Conservation (phyloP, 768 basidiomycete species). For the Podaxis sp. region DNA sequence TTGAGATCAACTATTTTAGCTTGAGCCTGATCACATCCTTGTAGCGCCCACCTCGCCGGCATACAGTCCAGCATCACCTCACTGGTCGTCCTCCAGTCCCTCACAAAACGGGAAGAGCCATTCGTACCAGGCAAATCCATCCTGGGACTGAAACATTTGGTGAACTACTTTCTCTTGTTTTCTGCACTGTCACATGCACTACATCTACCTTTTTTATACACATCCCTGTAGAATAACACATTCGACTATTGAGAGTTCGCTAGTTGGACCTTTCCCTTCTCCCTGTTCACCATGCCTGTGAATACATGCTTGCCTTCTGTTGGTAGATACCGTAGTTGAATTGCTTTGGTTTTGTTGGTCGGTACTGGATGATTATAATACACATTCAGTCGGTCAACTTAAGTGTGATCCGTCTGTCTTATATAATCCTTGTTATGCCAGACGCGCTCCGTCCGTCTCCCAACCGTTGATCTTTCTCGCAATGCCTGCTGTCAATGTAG, state of each 20-base stretch:
- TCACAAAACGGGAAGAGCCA: conserved; percentile 52
- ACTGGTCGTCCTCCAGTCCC: conserved; percentile 82
- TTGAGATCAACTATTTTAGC: neutral
- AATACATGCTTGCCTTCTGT: conserved; percentile 13
- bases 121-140: conserved; percentile 48
- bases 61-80: conserved; percentile 84
- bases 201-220: conserved; percentile 15
- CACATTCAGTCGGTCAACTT: neutral
- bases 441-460: neutral
- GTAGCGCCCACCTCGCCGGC: conserved; percentile 81
- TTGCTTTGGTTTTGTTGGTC: conserved; percentile 3
- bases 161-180: conserved; percentile 2
- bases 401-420: conserved; percentile 4
- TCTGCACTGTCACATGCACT: conserved; percentile 2
- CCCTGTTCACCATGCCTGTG: conserved; percentile 6
- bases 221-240: conserved; percentile 16
- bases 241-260: conserved; percentile 12
- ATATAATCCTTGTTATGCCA: neutral
- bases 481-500: conserved; percentile 31
- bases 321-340: conserved; percentile 13
- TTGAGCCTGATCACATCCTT: conserved; percentile 17
- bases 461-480: neutral
- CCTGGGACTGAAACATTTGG: conserved; percentile 42
- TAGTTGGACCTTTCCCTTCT: conserved; percentile 10
- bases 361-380: conserved; percentile 5